Evolutionary conservation across 2,329 filamentous ascomycete species (phyloP).

Genomic region (Dactylonectria estremocensis): DNA sequence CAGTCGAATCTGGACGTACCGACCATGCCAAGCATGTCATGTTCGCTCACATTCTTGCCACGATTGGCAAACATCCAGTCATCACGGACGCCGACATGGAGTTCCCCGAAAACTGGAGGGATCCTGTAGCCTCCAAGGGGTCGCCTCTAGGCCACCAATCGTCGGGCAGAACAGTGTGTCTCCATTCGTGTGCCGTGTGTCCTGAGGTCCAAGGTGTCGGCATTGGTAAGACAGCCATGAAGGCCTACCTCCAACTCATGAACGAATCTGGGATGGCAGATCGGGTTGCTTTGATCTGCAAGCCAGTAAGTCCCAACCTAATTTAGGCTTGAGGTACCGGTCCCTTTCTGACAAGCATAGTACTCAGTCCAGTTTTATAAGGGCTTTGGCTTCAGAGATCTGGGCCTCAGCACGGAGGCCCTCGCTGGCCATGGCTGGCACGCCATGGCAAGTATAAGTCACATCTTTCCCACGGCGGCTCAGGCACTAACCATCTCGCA

Average conservation of each 20-base stretch:
- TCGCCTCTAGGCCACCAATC: constrained; percentile 78
- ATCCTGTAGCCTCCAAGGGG: constrained; percentile 57
- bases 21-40: constrained; percentile 67
- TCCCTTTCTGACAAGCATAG: constrained; percentile 52
- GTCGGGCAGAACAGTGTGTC: constrained; percentile 79
- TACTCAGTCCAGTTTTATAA: constrained; percentile 82
- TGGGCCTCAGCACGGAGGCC: constrained; percentile 77
- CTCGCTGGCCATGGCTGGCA: constrained; percentile 88
- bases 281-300: constrained; percentile 82
- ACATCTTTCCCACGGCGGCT: too few species aligned
- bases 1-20: constrained; percentile 67
- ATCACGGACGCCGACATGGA: constrained; percentile 86
- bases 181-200: constrained; percentile 87
- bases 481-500: constrained; percentile 2
- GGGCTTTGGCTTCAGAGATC: constrained; percentile 79
- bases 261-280: constrained; percentile 79
- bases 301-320: constrained; percentile 67
- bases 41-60: constrained; percentile 84
- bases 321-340: neutral
- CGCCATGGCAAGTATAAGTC: constrained; percentile 75
- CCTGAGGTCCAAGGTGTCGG: constrained; percentile 82
- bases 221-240: constrained; percentile 81
- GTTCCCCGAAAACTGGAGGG: constrained; percentile 77
- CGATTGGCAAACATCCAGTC: constrained; percentile 73
- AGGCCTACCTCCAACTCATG: constrained; percentile 84